These are phyloP conservation scores for Colletotrichum limetticola DNA, from an alignment of 2,329 filamentous ascomycete species.

Conservation along the genomic window DNA sequence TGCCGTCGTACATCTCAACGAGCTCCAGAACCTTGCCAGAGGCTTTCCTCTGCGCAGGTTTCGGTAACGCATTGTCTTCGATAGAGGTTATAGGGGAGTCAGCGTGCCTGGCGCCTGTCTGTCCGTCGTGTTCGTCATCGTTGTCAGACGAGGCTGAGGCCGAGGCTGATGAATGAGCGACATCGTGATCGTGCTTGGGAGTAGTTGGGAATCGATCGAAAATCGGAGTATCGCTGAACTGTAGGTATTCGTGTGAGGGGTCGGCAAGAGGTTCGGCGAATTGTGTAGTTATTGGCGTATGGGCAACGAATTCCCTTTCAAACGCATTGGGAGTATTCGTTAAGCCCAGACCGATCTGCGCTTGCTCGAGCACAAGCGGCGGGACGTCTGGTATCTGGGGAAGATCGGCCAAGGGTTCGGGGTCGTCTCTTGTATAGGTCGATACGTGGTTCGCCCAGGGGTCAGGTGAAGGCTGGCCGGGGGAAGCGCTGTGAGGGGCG, in stretches of 20 bases:
- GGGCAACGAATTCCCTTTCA: background rate
- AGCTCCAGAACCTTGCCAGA: constrained; percentile 59
- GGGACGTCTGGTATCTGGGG: constrained; percentile 36
- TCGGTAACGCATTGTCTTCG: constrained; percentile 48
- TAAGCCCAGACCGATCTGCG: background rate
- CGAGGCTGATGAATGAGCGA: background rate
- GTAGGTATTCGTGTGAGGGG: constrained; percentile 12
- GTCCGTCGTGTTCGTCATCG: constrained; percentile 38
- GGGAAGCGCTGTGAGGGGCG: constrained; percentile 45
- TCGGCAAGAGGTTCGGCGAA: background rate
- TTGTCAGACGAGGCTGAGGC: constrained; percentile 39
- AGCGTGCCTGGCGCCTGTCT: background rate
- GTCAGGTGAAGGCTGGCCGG: constrained; percentile 52
- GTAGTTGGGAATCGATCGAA: background rate
- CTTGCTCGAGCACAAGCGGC: constrained; percentile 28
- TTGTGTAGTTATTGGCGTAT: background rate
- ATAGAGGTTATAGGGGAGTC: constrained; percentile 58
- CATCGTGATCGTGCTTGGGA: background rate
- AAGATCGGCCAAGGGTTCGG: constrained; percentile 32
- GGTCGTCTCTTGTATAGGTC: constrained; percentile 38
- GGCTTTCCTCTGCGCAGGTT: constrained; percentile 6
- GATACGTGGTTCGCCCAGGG: constrained; percentile 51
- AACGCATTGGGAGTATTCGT: background rate
- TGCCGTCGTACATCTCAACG: constrained; percentile 61
- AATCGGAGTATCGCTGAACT: background rate